phyloP scores from a whole-genome alignment of 805 yeast genomes.

The Metschnikowia vanudenii region DNA sequence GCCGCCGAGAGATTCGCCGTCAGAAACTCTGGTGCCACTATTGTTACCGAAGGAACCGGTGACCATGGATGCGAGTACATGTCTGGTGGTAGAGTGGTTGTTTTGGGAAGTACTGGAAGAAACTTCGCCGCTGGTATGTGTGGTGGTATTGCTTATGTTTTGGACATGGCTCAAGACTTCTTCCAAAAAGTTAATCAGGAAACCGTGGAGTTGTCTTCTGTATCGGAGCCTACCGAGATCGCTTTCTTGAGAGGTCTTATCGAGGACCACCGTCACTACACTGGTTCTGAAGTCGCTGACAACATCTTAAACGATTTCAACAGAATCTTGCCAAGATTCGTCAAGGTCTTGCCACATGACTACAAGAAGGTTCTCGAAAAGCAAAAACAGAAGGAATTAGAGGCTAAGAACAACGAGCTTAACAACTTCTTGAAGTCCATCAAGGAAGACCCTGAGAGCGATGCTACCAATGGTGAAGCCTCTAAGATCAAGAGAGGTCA shows the following conservation, averaged over 20 bases:
- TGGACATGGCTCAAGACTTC: conserved; percentile 93
- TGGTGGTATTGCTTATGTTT: conserved; percentile 97
- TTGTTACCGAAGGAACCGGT: conserved; percentile 96
- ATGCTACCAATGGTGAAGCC: conserved; percentile 87
- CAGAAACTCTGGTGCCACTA: conserved; percentile 97
- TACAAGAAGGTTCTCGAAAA: conserved; percentile 85
- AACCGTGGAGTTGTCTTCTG: conserved; percentile 73
- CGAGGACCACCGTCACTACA: conserved; percentile 94
- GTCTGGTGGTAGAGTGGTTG: conserved; percentile 98
- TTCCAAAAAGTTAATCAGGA: conserved; percentile 73
- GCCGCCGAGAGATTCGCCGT: conserved; percentile 99
- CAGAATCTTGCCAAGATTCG: conserved; percentile 82
- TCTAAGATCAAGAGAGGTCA: conserved; percentile 53
- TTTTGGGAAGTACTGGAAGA: conserved; percentile 87
- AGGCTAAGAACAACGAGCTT: conserved; percentile 65
- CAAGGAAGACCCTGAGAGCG: conserved; percentile 80
- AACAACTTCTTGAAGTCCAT: conserved; percentile 64
- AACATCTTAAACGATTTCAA: conserved; percentile 82
- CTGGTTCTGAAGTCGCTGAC: conserved; percentile 87
- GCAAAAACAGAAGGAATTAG: conserved; percentile 64
- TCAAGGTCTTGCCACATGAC: conserved; percentile 89
- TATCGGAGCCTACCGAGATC: conserved; percentile 86
- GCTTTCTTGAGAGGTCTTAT: conserved; percentile 90
- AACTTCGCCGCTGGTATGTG: conserved; percentile 98
- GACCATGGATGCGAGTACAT: conserved; percentile 99